Percentiles rank a stretch among this genome's conserved stretches.
Conservation (phyloP, 106 monocot genomes). For the Acanthochlamys bracteata region DNA sequence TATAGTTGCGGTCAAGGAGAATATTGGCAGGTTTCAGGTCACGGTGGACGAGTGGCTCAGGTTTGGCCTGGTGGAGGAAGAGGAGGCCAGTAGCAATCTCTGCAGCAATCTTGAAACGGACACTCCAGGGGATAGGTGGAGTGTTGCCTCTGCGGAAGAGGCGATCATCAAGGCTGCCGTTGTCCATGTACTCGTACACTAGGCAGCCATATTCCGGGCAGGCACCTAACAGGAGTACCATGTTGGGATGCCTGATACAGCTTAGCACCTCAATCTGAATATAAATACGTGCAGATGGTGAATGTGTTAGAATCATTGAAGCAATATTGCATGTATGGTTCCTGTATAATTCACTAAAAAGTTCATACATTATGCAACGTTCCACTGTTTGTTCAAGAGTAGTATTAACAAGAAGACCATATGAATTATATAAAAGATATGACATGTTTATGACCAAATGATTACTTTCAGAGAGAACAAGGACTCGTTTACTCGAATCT, state of each 20-base stretch:
- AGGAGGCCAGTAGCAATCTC: constrained; percentile 76
- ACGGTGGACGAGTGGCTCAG: constrained; percentile 81
- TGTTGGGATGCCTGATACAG: constrained; percentile 84
- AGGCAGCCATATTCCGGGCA: constrained; percentile 84
- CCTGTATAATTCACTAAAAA: no score
- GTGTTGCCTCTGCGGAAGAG: constrained; percentile 53
- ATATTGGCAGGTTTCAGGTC: constrained; percentile 91
- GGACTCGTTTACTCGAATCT: no score
- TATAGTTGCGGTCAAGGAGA: constrained; percentile 76
- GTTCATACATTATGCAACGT: no score
- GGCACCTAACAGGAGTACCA: constrained; percentile 86
- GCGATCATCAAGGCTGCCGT: constrained; percentile 78
- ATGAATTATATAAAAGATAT: no score
- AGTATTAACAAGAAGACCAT: no score
- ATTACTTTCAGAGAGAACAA: no score
- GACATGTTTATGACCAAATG: no score
- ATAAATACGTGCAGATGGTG: no score
- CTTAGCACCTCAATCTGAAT: constrained; percentile 82
- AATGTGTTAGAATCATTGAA: no score
- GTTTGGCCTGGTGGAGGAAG: constrained; percentile 86
- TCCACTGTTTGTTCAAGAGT: no score
- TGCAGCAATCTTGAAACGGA: constrained; percentile 74
- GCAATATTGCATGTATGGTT: no score
- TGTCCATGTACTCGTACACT: constrained; percentile 84
- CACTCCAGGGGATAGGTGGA: constrained; percentile 46